Evolutionary conservation across 345 rosid genomes (phyloP), one percentile per base, ranked within the genome.

Genomic region (Moringa oleifera): DNA sequence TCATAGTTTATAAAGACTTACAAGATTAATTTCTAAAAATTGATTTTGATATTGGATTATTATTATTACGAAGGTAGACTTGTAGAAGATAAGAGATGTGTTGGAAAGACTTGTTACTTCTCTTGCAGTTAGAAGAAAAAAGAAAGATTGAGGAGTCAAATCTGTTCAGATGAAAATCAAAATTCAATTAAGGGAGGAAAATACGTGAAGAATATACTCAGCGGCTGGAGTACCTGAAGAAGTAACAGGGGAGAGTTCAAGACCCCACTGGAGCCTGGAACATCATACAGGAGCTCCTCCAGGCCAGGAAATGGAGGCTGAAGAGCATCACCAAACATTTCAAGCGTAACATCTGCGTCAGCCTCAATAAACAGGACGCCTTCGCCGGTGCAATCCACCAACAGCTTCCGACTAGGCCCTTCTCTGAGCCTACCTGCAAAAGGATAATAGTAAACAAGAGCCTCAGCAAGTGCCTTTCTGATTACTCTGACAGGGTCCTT

Each of bases 351-450:
- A 46, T 67, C 81, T 10, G 81, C 81, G 67, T 77, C 81, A 9
- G 68, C 81, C 47, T 73, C 81, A 4, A 68, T 61, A 41, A 78
- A 78, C 64, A 74, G 47, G 19, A 78, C 62, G 0, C 79, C 82
- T 68, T 74, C 72, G 0, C 72, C 76, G 13, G 74, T 74, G 21
- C 82, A 78, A 13, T 78, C 79, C 0, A 74, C 79, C 0, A 28
- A 20, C 0, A 78, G 74, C 59, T 78, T 78, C 9, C 74, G 52
- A 49, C 70, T 54, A 2, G 63, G 61, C 23, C 76, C 69, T 71
- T 78, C 76, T n/a, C 73, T 68, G 12, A 78, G 63, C 61, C 79
- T 28, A 45, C 81, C 81, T 0, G 73, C 78, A 0, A 70, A 60
- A 0, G 81, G 81, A 18, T 73, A 77, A 61, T 56, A 70, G 56